Evolutionary conservation across 257 asterid species (phyloP), one percentile per base, ranked within the genome.

Genomic region (Oldenlandia corymbosa): DNA sequence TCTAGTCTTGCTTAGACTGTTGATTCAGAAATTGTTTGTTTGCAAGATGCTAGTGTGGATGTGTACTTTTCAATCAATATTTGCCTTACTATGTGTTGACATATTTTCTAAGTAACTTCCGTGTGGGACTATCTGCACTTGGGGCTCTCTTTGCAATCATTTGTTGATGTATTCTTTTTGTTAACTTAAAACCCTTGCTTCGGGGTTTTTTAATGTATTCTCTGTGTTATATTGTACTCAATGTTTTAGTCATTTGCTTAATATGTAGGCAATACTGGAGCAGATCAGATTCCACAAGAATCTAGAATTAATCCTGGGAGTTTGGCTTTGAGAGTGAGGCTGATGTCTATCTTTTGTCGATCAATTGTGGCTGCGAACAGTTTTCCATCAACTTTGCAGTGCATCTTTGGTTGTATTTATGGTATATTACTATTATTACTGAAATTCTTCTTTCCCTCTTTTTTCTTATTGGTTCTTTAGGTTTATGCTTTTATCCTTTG

Each of bases 321-420:
- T 74, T 71, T 82, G 49, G 74, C 96, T 71, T 70, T 92, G 74
- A 84, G 90, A 80, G 82, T 81, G 76, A 78, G 77, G 79, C 80
- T 92, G 73, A 78, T 92, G 95, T 84, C 96, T 71, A 70, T 84
- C 37, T 89, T 92, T 76, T 89, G 95, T 81, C 91, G 95, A 72
- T 92, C 99, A 50, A 84, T 92, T 64, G 71, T 88, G 47, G 95
- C 99, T 37, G 94, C 99, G 36, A 92, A 89, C 73, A 78, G 91
- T 79, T 92, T 92, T 72, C 99, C 99, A 41, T 83, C 86, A 71
- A 87, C 97, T 69, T 76, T 92, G 75, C 99, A 87, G 78, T 92
- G 97, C 84, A 92, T 92, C 70, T 89, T 92, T 74, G 85, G 95
- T 65, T 92, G 96, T 78, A 79, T 89, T 60, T 92, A 83, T 59